Evolutionary conservation across 306 rosid genomes (phyloP).

Genomic region (Parietaria judaica): DNA sequence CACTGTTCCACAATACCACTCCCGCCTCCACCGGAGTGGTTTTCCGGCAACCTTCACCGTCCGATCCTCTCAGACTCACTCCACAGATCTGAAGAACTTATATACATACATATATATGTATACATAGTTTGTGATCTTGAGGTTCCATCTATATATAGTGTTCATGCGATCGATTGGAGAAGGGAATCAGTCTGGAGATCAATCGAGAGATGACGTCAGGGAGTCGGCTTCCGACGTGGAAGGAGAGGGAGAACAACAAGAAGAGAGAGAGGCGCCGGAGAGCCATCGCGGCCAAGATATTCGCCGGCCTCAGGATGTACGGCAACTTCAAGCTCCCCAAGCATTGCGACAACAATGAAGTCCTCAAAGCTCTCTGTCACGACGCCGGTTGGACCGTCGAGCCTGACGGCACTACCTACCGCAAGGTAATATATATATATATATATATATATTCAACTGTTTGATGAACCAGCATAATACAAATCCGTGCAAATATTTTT

Average conservation of each 20-base stretch:
- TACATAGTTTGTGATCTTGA: too few species aligned
- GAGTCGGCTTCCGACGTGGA: conserved; percentile 70
- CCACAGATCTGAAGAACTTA: conserved; percentile 31
- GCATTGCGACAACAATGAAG: conserved; percentile 95
- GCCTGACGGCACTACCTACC: conserved; percentile 80
- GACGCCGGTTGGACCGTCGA: conserved; percentile 91
- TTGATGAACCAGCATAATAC: too few species aligned
- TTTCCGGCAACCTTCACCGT: conserved; percentile 12
- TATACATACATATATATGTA: too few species aligned
- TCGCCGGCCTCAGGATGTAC: conserved; percentile 68
- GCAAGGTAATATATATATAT: conserved; percentile 43
- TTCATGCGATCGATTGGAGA: too few species aligned
- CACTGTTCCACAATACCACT: conserved; percentile 11
- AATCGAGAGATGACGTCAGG: conserved; percentile 61
- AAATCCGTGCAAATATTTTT: not conserved
- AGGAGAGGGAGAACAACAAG: conserved; percentile 92
- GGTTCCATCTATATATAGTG: too few species aligned
- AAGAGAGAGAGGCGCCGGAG: conserved; percentile 68
- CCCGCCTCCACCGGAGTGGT: not conserved
- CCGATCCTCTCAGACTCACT: conserved; percentile 4
- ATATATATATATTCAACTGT: not conserved
- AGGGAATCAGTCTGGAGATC: conserved; percentile 1
- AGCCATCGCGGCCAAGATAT: conserved; percentile 85
- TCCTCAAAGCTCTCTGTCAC: conserved; percentile 80
- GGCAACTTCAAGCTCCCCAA: conserved; percentile 85